phyloP scores from a whole-genome alignment of 345 rosid species.

The Zanthoxylum bungeanum region DNA sequence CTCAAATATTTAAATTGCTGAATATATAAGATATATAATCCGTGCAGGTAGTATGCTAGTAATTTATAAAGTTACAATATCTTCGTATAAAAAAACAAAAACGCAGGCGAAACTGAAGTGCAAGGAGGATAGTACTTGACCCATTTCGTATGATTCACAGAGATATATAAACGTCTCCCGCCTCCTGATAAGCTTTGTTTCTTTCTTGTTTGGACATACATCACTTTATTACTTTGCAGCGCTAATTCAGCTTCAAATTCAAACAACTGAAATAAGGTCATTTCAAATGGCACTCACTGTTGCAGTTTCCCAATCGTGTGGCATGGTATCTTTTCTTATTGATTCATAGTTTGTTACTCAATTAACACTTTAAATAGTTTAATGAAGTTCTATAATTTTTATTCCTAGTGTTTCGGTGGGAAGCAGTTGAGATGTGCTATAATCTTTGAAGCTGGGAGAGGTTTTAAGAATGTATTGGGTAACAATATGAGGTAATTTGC shows the following conservation, averaged over 20 bases:
- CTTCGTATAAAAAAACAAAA: too few relatives aligned
- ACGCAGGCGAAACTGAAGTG: neutral
- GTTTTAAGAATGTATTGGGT: conserved; percentile 36
- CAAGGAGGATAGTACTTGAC: neutral
- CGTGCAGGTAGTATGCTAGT: too few relatives aligned
- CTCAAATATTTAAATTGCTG: too few relatives aligned
- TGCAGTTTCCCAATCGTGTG: conserved; percentile 17
- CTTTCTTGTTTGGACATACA: neutral
- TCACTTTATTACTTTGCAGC: neutral
- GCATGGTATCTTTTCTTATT: conserved; percentile 4
- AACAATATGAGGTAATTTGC: conserved; percentile 38
- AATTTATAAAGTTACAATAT: too few relatives aligned
- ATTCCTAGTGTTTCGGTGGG: conserved; percentile 39
- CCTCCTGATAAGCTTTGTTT: conserved; percentile 5
- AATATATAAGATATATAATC: too few relatives aligned
- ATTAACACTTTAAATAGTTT: neutral
- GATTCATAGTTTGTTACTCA: neutral
- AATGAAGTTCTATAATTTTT: neutral
- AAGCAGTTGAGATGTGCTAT: conserved; percentile 36
- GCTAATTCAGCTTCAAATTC: too few relatives aligned
- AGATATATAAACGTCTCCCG: neutral
- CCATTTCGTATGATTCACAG: neutral
- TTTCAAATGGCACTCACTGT: conserved; percentile 19
- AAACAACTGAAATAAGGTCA: neutral
- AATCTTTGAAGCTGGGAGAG: conserved; percentile 39